Base-by-base conservation (phyloP, 306 rosid species). In the Fragaria vesca region DNA sequence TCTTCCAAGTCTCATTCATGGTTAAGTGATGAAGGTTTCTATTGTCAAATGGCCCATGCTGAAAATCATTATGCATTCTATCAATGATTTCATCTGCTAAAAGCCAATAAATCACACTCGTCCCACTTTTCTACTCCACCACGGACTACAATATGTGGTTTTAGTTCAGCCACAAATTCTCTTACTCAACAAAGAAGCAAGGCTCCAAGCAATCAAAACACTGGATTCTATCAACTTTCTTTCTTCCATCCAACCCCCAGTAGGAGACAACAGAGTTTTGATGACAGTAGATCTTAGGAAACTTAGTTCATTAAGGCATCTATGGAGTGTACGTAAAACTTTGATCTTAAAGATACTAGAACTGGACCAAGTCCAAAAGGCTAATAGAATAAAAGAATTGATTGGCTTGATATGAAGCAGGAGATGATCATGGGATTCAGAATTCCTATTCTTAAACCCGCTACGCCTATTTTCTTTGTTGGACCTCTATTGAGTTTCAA, bases 41-140 rank as follows among this genome's bases (percentile, higher is more conserved):
- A 60, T 60, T 60, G 61, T 20, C 28, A 54, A 54, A 54, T 57
- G 61, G 32, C 65, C 26, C 26, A 21, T 24, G 6, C 24, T 28
- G 40, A 62, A 26, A 62, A 28, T 62, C 67, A 13, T 62, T 62
- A 62, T 62, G 68, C 40, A 13, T 12, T 26, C 57, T 17, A 24
- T 32, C n/a, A 17, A 20, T 4, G 30, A 42, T 68, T 20, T 21
- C 46, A 69, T 45, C 71, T 15, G 5, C 78, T 61, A 26, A 43
- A 74, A 28, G 70, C 78, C 71, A 45, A 75, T 17, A 6, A 16
- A 75, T 28, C 58, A 61, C 45, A 61, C 71, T 60, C 17, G 78
- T 74, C 30, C 78, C 58, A 43, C 78, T 11, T 5, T 28, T 20
- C 58, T 20, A 75, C 71, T 75, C 60, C 69, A 61, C 32, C 65